phyloP scores from a whole-genome alignment of 2,329 filamentous ascomycete genomes.

The Fusarium ramigenum region DNA sequence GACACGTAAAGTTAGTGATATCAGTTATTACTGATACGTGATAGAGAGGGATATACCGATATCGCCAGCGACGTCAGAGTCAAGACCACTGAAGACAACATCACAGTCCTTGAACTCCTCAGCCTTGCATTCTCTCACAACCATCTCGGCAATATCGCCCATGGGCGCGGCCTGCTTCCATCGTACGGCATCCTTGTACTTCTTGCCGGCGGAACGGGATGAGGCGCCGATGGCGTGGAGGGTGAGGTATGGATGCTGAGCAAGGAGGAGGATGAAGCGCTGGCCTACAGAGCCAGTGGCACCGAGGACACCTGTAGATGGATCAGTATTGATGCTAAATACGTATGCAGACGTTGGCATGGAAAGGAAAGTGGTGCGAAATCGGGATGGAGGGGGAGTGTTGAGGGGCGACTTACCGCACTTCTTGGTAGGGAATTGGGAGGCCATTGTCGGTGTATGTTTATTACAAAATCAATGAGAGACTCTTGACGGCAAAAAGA shows the following conservation, averaged over 20 bases:
- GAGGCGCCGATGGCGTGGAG: slow-evolving; percentile 92
- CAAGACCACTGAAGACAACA: slow-evolving; percentile 90
- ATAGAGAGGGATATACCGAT: slow-evolving; percentile 70
- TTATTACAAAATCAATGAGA: background rate
- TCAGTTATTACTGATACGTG: background rate
- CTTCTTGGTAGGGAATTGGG: slow-evolving; percentile 66
- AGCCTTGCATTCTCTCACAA: slow-evolving; percentile 86
- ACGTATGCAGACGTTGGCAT: background rate
- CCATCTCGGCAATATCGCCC: slow-evolving; percentile 79
- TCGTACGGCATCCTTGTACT: slow-evolving; percentile 90
- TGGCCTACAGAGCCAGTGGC: slow-evolving; percentile 95
- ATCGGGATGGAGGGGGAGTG: slow-evolving; percentile 17
- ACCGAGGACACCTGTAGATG: slow-evolving; percentile 75
- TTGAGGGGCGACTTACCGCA: slow-evolving; percentile 57
- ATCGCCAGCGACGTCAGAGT: slow-evolving; percentile 91
- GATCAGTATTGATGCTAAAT: slow-evolving; percentile 13
- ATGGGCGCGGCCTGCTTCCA: slow-evolving; percentile 95
- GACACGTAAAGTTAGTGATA: slow-evolving; percentile 3
- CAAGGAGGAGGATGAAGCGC: slow-evolving; percentile 92
- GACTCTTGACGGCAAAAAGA: background rate
- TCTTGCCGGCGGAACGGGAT: slow-evolving; percentile 88
- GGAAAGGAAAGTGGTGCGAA: slow-evolving; percentile 5
- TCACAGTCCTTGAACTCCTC: slow-evolving; percentile 90
- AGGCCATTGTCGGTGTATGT: slow-evolving; percentile 38
- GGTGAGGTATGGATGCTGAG: slow-evolving; percentile 85